Conservation (phyloP, 345 rosid genomes). For the Dipteronia sinensis region DNA sequence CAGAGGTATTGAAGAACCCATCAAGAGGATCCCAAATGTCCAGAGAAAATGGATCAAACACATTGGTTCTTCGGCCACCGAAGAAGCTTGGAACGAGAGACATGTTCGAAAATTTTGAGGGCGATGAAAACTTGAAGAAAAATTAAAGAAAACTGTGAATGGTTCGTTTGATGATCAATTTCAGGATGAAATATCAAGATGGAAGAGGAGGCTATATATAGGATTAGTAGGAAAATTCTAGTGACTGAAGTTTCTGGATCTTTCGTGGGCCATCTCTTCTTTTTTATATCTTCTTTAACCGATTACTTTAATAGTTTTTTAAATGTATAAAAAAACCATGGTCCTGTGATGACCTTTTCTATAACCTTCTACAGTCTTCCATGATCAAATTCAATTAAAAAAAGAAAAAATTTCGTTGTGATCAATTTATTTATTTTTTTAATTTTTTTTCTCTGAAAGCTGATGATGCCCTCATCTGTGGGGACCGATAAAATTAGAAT, state of each 20-base stretch:
- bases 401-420: too few species aligned
- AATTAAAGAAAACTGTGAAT: too few species aligned
- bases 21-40: conserved; percentile 36
- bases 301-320: too few species aligned
- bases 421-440: too few species aligned
- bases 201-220: conserved; percentile 9
- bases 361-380: not conserved
- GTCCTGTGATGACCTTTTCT: not conserved
- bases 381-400: not conserved
- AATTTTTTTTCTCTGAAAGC: too few species aligned
- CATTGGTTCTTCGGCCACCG: conserved; percentile 31
- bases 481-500: too few species aligned
- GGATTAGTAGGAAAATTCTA: conserved; percentile 21
- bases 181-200: not conserved
- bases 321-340: too few species aligned
- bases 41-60: conserved; percentile 38
- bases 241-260: conserved; percentile 14
- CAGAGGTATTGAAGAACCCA: conserved; percentile 16
- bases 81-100: conserved; percentile 42
- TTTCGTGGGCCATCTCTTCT: not conserved
- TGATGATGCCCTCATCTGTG: too few species aligned
- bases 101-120: conserved; percentile 19
- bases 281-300: not conserved
- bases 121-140: not conserved
- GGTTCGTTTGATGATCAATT: not conserved